Percentiles rank a stretch among this genome's conserved stretches.
phyloP scores from a whole-genome alignment of 169 alveolate species.

The Fabrea salina region DNA sequence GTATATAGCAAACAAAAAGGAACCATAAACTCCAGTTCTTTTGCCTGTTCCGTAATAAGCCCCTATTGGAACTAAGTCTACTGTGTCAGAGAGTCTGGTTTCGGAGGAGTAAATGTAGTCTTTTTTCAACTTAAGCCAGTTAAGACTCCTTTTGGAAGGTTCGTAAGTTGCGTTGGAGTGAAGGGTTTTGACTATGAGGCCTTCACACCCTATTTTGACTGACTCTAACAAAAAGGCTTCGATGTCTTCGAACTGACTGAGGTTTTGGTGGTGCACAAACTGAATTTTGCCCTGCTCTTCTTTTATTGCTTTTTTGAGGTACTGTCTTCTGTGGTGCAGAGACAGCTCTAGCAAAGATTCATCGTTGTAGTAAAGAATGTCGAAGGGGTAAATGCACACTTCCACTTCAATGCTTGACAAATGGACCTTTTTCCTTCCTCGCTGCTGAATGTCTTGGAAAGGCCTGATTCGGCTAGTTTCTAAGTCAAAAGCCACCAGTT shows the following conservation, averaged over 20 bases:
- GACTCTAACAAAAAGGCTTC: slow-evolving; percentile 64
- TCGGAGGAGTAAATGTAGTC: slow-evolving; percentile 87
- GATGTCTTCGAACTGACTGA: slow-evolving; percentile 71
- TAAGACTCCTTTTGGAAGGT: slow-evolving; percentile 96
- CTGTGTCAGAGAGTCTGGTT: slow-evolving; percentile 88
- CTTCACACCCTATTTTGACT: slow-evolving; percentile 91
- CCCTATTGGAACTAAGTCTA: slow-evolving; percentile 99
- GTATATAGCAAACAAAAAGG: slow-evolving; percentile 95
- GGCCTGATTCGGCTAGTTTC: slow-evolving; percentile 88
- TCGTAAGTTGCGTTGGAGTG: slow-evolving; percentile 92
- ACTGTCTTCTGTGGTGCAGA: slow-evolving; percentile 76
- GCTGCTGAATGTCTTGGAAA: slow-evolving; percentile 89
- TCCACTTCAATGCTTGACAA: slow-evolving; percentile 60
- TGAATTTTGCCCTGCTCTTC: slow-evolving; percentile 56
- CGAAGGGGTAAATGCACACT: slow-evolving; percentile 85
- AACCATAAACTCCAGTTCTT: slow-evolving; percentile 93
- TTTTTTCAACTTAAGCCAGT: slow-evolving; percentile 98
- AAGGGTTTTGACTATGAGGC: slow-evolving; percentile 96
- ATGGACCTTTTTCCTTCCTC: slow-evolving; percentile 92
- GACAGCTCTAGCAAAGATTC: slow-evolving; percentile 69
- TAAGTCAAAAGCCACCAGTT: slow-evolving; percentile 94
- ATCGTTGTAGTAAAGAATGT: slow-evolving; percentile 80
- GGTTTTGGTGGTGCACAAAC: slow-evolving; percentile 69
- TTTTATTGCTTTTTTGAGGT: slow-evolving; percentile 52
- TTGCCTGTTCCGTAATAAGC: slow-evolving; percentile 94